These are phyloP conservation scores for Cyberlindnera petersonii DNA, from an alignment of 805 yeast genomes.

Conservation along the genomic window DNA sequence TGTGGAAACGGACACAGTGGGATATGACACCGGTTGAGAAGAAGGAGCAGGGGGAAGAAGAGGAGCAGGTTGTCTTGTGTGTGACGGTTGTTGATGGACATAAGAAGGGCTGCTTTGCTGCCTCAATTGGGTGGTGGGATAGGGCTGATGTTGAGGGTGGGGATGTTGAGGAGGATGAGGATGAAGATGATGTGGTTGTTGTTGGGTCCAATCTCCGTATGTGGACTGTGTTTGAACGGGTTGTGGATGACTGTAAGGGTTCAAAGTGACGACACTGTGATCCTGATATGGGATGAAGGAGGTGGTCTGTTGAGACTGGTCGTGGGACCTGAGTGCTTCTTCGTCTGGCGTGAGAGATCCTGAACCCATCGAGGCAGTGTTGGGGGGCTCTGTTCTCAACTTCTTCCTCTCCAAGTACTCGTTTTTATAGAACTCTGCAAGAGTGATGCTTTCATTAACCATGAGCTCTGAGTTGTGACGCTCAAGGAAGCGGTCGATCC, in stretches of 20 bases:
- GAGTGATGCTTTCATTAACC: slow-evolving; percentile 20
- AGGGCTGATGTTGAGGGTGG: slow-evolving; percentile 2
- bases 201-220: slow-evolving; percentile 3
- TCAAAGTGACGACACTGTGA: too few species aligned
- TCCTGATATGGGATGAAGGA: too few species aligned
- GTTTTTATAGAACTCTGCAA: slow-evolving; percentile 27
- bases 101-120: not conserved
- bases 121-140: not conserved
- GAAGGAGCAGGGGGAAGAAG: too few species aligned
- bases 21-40: slow-evolving; percentile 1
- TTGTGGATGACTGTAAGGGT: not conserved
- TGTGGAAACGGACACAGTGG: slow-evolving; percentile 1
- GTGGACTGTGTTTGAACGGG: too few species aligned
- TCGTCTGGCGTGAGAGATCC: slow-evolving; percentile 18
- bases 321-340: slow-evolving; percentile 6
- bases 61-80: slow-evolving; percentile 9
- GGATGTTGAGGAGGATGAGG: not conserved
- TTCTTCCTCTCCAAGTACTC: slow-evolving; percentile 27
- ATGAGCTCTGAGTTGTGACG: slow-evolving; percentile 27
- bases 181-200: slow-evolving; percentile 12
- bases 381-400: slow-evolving; percentile 21
- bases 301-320: not conserved
- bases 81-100: slow-evolving; percentile 2
- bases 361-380: slow-evolving; percentile 11
- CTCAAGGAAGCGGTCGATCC: slow-evolving; percentile 29